Base-by-base conservation (phyloP, 495 filamentous ascomycete species). In the Penicillium lividum region DNA sequence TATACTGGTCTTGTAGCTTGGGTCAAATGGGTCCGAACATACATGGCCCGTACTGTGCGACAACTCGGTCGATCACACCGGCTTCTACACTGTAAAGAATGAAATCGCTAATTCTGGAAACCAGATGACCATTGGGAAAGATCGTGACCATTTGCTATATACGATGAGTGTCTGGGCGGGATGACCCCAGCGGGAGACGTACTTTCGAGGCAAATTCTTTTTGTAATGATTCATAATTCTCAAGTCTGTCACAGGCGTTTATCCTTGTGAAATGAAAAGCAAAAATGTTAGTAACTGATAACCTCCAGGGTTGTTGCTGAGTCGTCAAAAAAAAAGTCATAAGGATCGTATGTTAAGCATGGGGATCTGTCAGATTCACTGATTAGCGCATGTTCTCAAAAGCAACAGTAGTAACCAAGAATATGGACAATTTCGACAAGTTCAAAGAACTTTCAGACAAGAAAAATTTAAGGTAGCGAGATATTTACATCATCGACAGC, bases 21-120 rank as follows among this genome's bases (percentile, higher is more conserved):
- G 51, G 61, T 30, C 33, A 60, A 65, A 62, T 52, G 56, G 45
- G 33, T 66, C 58, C 34, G 48, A 60, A 74, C 89, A 81, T 90
- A 97, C 93, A 97, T 63, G 92, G 92, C 58, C 92, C 94, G 73
- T 89, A 98, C 58, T 86, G 72, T 46, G 84, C 87, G 54, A 96
- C 93, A 60, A 97, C 88, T 57, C 81, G 83, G 68, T 89, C 89
- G 69, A 98, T 94, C 49, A 85, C 82, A 54, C 92, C 91, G 43
- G 94, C 94, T 74, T 97, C 93, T 70, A 98, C 94, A 73, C 88
- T 93, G 82, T 98, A 98, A 68, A 98, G 88, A 73, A 97, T 97
- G 69, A 90, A 97, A 81, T 97, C 92, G 83, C 92, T 96, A 70
- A 86, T 82, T 70, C 95, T 85, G 57, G 93, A 96, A 62, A 98